These are phyloP conservation scores for Raffaelea ambrosiae DNA, from an alignment of 2,329 filamentous ascomycete genomes.

Conservation along the genomic window DNA sequence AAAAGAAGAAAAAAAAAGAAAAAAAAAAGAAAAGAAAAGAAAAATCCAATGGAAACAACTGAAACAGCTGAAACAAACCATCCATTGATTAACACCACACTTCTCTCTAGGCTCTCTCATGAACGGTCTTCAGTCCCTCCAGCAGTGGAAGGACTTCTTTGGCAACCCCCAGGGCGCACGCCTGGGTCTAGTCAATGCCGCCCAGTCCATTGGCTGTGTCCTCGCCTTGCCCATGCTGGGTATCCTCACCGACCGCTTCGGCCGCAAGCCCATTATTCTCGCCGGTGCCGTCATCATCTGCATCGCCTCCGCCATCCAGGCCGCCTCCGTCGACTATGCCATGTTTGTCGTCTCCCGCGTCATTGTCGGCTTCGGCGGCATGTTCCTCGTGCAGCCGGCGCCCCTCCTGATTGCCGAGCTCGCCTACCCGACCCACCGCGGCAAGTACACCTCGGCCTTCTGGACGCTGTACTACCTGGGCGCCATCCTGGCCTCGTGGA, in stretches of 20 bases:
- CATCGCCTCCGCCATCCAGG: constrained; percentile 46
- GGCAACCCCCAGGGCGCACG: constrained; percentile 14
- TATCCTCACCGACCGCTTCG: constrained; percentile 34
- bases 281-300: constrained; percentile 44
- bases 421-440: constrained; percentile 8
- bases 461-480: constrained; percentile 4
- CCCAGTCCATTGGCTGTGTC: constrained; percentile 12
- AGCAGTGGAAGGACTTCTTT: constrained; percentile 21
- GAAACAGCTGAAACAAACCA: background rate
- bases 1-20: background rate
- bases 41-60: background rate
- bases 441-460: constrained; percentile 1
- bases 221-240: constrained; percentile 8
- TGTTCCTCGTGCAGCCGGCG: constrained; percentile 9
- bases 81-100: too few relatives aligned
- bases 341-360: constrained; percentile 20
- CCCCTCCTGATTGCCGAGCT: constrained; percentile 11
- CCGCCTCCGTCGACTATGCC: constrained; percentile 33
- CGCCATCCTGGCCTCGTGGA: constrained; percentile 25
- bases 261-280: constrained; percentile 45
- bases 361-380: constrained; percentile 12
- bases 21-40: background rate
- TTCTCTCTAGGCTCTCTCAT: constrained; percentile 21
- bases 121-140: constrained; percentile 31
- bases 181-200: constrained; percentile 15